A percentile compares a stretch with the other conserved stretches of the same genome.
Evolutionary conservation across 352 stramenopile genomes (phyloP).

Genomic region (Pythium biforme): DNA sequence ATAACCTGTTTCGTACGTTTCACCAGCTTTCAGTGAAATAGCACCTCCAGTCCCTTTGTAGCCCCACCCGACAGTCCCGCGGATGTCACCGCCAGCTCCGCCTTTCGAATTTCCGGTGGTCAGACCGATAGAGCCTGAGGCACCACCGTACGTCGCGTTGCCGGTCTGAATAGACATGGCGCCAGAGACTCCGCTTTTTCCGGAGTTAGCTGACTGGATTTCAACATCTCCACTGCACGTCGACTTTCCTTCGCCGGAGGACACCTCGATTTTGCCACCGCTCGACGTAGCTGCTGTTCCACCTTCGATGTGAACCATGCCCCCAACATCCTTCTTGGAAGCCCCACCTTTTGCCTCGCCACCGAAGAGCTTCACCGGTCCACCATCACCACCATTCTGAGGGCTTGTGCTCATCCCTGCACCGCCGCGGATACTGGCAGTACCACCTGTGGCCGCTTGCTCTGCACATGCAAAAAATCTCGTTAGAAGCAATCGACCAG

Average conservation of each 20-base stretch:
- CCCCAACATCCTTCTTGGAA: conserved; percentile 43
- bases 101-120: conserved; percentile 70
- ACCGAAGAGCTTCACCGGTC: conserved; percentile 46
- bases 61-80: conserved; percentile 75
- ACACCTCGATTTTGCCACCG: conserved; percentile 65
- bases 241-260: conserved; percentile 39
- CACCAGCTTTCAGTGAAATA: conserved; percentile 63
- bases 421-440: conserved; percentile 47
- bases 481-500: not conserved
- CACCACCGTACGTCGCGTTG: conserved; percentile 42
- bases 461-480: conserved; percentile 29
- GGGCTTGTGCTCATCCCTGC: conserved; percentile 44
- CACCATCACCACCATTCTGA: conserved; percentile 62
- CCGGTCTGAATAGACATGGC: conserved; percentile 70
- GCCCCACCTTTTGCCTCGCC: conserved; percentile 57
- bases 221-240: conserved; percentile 70
- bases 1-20: conserved; percentile 42
- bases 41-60: conserved; percentile 82
- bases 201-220: conserved; percentile 65
- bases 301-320: conserved; percentile 60
- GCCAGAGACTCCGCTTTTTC: conserved; percentile 78
- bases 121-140: conserved; percentile 73
- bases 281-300: conserved; percentile 45
- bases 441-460: conserved; percentile 38
- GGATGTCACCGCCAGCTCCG: conserved; percentile 78